Conservation (phyloP, 2,329 filamentous ascomycete species). For the Hymenoscyphus fructigenus region DNA sequence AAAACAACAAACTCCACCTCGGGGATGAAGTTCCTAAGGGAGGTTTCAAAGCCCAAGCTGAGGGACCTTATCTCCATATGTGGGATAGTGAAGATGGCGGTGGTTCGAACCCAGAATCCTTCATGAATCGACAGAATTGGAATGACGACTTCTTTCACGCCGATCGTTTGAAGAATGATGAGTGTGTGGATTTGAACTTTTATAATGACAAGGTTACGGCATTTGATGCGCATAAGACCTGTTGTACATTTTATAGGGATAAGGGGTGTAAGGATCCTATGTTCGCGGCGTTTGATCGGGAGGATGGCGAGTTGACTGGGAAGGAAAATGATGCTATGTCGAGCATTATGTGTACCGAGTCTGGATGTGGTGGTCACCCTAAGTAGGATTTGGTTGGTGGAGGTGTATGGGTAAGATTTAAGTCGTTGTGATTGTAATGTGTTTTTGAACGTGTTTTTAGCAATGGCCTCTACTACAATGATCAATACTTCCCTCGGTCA, state of each 20-base stretch:
- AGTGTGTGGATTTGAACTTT: neutral
- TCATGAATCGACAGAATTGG: neutral
- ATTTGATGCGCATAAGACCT: neutral
- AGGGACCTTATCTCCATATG: neutral
- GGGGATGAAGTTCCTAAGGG: neutral
- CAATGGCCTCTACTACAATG: too few species aligned
- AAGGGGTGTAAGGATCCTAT: neutral
- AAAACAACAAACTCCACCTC: neutral
- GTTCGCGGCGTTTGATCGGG: neutral
- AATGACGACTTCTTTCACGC: neutral
- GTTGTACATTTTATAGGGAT: neutral
- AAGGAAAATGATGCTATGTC: neutral
- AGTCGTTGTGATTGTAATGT: too few species aligned
- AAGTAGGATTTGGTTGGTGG: neutral
- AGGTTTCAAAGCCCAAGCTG: neutral
- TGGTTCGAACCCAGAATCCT: neutral
- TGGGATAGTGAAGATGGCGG: neutral
- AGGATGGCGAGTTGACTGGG: neutral
- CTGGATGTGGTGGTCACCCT: neutral
- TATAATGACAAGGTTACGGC: constrained; percentile 2
- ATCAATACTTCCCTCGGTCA: too few species aligned
- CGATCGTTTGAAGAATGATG: neutral
- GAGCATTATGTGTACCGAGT: neutral
- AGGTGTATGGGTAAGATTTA: too few species aligned
- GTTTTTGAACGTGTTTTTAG: too few species aligned